phyloP scores from a whole-genome alignment of 768 basidiomycete species.

The Leccinum pellstonianum region DNA sequence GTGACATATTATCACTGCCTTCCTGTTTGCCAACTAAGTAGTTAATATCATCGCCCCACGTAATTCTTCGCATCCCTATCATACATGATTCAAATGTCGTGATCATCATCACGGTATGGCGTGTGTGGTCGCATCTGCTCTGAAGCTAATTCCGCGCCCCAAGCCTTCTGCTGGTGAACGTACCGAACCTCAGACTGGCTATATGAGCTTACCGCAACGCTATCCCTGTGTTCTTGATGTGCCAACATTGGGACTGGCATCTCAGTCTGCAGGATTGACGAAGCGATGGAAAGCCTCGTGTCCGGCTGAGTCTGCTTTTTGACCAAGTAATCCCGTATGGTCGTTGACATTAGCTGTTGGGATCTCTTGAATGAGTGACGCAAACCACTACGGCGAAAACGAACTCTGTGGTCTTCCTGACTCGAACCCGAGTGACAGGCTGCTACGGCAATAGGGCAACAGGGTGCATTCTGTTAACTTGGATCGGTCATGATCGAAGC shows the following conservation, averaged over 20 bases:
- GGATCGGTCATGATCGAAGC: slow-evolving; percentile 3
- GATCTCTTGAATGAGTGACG: slow-evolving; percentile 5
- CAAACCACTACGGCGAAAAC: slow-evolving; percentile 23
- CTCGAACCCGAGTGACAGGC: slow-evolving; percentile 83
- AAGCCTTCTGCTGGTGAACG: slow-evolving; percentile 33
- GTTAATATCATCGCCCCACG: slow-evolving; percentile 1
- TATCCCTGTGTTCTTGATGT: slow-evolving; percentile 32
- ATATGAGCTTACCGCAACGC: slow-evolving; percentile 29
- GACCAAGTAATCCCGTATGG: slow-evolving; percentile 67
- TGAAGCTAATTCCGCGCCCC: slow-evolving; percentile 37
- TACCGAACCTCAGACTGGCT: slow-evolving; percentile 27
- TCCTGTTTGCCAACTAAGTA: neutral
- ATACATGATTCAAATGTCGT: slow-evolving; percentile 32
- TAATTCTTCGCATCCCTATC: slow-evolving; percentile 6
- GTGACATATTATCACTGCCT: slow-evolving; percentile 2
- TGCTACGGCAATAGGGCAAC: slow-evolving; percentile 76
- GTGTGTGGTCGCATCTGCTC: slow-evolving; percentile 37
- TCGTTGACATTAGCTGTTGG: slow-evolving; percentile 57
- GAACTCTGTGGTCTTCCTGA: slow-evolving; percentile 74
- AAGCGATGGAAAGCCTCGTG: slow-evolving; percentile 23
- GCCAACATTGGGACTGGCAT: slow-evolving; percentile 30
- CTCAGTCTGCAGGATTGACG: slow-evolving; percentile 29
- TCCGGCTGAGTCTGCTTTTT: slow-evolving; percentile 43
- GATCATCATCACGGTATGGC: slow-evolving; percentile 37
- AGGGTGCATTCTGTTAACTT: slow-evolving; percentile 64